phyloP scores from a whole-genome alignment of 1,139 yeast species.

The Casaregolazyma lundiana region DNA sequence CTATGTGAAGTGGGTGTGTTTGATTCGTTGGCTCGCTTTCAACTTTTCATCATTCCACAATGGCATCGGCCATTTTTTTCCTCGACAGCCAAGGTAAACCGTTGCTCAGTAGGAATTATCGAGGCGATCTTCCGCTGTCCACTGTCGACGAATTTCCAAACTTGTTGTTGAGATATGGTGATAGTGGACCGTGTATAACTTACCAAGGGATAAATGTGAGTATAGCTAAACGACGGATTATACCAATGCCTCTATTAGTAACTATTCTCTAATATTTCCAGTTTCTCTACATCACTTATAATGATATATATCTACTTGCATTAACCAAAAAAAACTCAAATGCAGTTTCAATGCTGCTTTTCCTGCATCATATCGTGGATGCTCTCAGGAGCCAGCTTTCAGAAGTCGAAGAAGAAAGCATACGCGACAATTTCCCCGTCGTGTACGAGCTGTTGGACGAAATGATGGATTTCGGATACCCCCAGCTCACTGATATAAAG shows the following conservation, averaged over 20 bases:
- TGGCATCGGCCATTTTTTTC: slow-evolving; percentile 91
- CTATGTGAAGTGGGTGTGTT: too few species aligned
- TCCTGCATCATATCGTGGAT: slow-evolving; percentile 67
- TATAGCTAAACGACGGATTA: neutral
- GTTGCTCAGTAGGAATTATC: slow-evolving; percentile 79
- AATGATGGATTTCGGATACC: slow-evolving; percentile 95
- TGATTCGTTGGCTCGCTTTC: neutral
- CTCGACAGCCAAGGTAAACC: slow-evolving; percentile 90
- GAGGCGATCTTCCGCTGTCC: slow-evolving; percentile 78
- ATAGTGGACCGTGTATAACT: slow-evolving; percentile 69
- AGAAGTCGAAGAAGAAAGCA: slow-evolving; percentile 86
- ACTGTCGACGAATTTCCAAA: slow-evolving; percentile 85
- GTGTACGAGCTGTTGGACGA: slow-evolving; percentile 92
- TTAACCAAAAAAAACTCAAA: slow-evolving; percentile 73
- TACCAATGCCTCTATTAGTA: neutral
- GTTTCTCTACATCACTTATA: slow-evolving; percentile 76
- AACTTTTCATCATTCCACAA: slow-evolving; percentile 30
- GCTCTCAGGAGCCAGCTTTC: slow-evolving; percentile 85
- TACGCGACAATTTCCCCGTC: slow-evolving; percentile 88
- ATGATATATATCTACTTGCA: slow-evolving; percentile 79
- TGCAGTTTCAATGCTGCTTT: slow-evolving; percentile 73
- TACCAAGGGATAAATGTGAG: slow-evolving; percentile 66
- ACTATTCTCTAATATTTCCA: slow-evolving; percentile 8
- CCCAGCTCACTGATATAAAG: slow-evolving; percentile 91
- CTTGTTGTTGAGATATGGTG: slow-evolving; percentile 65